phyloP scores from a whole-genome alignment of 2,329 filamentous ascomycete species.

The Talaromyces sp. region DNA sequence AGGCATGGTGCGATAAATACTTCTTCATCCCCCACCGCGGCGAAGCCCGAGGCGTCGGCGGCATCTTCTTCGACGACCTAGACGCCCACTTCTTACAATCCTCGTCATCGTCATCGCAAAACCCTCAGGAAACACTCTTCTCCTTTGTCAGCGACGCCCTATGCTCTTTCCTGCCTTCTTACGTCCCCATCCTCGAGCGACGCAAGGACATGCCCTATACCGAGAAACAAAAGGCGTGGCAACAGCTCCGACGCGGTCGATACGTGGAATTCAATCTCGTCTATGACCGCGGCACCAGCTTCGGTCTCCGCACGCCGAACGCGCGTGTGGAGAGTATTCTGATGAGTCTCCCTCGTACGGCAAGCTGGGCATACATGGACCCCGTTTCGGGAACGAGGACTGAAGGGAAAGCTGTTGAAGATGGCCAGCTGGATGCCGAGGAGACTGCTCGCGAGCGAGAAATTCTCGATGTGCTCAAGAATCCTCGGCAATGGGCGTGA shows the following conservation, averaged over 20 bases:
- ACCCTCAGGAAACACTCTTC: slow-evolving; percentile 84
- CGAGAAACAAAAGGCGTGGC: slow-evolving; percentile 86
- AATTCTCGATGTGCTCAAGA: slow-evolving; percentile 64
- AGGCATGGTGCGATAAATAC: slow-evolving; percentile 97
- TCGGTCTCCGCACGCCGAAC: slow-evolving; percentile 87
- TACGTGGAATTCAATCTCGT: slow-evolving; percentile 99
- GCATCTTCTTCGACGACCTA: slow-evolving; percentile 98
- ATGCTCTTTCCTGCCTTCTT: slow-evolving; percentile 81
- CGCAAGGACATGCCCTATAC: slow-evolving; percentile 90
- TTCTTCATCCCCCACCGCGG: slow-evolving; percentile 89
- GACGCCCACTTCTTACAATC: slow-evolving; percentile 52
- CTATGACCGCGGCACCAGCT: slow-evolving; percentile 89
- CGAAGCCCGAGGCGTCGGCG: slow-evolving; percentile 81
- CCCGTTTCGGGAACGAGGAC: slow-evolving; percentile 40
- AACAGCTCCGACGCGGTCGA: slow-evolving; percentile 85
- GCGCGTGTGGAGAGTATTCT: slow-evolving; percentile 92
- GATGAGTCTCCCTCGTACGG: slow-evolving; percentile 92
- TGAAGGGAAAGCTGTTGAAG: slow-evolving; percentile 35
- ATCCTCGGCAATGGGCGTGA: slow-evolving; percentile 57
- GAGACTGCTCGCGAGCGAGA: slow-evolving; percentile 59
- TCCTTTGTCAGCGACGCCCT: slow-evolving; percentile 82
- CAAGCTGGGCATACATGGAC: slow-evolving; percentile 95
- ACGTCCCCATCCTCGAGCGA: slow-evolving; percentile 79
- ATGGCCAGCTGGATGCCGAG: slow-evolving; percentile 27
- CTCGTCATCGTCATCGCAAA: slow-evolving; percentile 51